Evolutionary conservation across 192 early-diverging fungal species (phyloP), one percentile per base, ranked within the genome.

Genomic region (Backusella morwellensis): DNA sequence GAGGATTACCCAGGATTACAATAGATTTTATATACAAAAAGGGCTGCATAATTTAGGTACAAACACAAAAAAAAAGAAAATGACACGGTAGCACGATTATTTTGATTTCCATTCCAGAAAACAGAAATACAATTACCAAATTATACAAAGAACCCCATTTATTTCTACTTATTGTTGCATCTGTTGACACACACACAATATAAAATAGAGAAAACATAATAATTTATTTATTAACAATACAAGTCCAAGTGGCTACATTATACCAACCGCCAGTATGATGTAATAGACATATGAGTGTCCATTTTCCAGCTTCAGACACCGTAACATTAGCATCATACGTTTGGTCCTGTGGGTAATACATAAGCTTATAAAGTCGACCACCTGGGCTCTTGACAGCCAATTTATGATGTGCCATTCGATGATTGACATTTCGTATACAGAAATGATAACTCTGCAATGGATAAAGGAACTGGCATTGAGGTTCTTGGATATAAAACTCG

Each of bases 401-500:
- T 38, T 83, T 83, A 23, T 77, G 76, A 75, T 85, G 82, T 4
- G 72, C 63, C 11, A 35, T 17, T 3, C 42, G 42, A 26, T 26
- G 15, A 63, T 7, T 29, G 9, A 77, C 70, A 6, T 77, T 81
- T 2, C 72, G 75, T 11, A 88, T 71, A 42, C 78, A 52, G 23
- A 88, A 88, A 32, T 77, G 73, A 76, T 86, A 88, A 1, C 77
- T 82, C 47, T 88, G 87, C 35, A 83, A 78, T 19, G 81, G 84
- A 29, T 85, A 86, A 4, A 88, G 77, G 15, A 71, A 23, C 32
- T 88, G 81, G 1, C 83, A 77, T 66, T 88, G 87, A 0, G 87
- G 87, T 14, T 86, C 78, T 42, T 86, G 82, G 17, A 88, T 68
- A 38, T 86, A 86, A 59, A 88, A 88, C 35, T 88, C 85, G 68